Base-by-base conservation (phyloP, 192 early-diverging fungal genomes). In the Coemansia sp. region DNA sequence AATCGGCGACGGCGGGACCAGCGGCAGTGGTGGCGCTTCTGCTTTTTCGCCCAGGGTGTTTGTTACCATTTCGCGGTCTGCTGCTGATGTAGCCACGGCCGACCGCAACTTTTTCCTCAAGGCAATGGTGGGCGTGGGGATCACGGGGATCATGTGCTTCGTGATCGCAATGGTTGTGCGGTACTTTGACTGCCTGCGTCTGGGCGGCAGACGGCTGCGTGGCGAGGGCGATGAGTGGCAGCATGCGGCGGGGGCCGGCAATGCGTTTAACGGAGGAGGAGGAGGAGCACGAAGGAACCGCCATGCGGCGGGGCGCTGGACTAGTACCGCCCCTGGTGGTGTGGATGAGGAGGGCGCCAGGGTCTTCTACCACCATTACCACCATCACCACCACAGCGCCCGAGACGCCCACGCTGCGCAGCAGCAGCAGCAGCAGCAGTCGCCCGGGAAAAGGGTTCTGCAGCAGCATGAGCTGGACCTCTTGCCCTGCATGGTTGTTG, bases 31-130 rank as follows among this genome's bases (percentile, higher is more conserved):
- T 1, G 1, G 3, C 4, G 41, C 32, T 3, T 18, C 23, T 39
- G 38, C 12, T n/a, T 6, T 6, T 4, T 23, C 42, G 10, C 64
- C 68, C 0, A 44, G 75, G 4, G 75, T 66, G 0, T 70, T 76
- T 6, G 70, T 82, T 8, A 68, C 74, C 3, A 77, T 82, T 9
- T 67, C 70, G 38, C 50, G 75, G 50, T 76, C 74, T 1, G 64
- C 74, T 0, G 71, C 71, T 0, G 75, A 82, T 16, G 72, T 80
- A 7, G 75, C 75, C 1, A 52, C 68, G 19, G 67, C 74, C 0
- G 75, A 82, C 58, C 71, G 79, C 18, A 82, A 77, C 44, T 82
- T 82, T 56, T 82, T 82, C 53, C 63, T 82, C 12, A 82, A 82
- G 47, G 79, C 79, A 0, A 82, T 82, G 79, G 67, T 82, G 18